These are phyloP conservation scores for Acer yangbiense DNA, from an alignment of 345 rosid species.

Conservation along the genomic window DNA sequence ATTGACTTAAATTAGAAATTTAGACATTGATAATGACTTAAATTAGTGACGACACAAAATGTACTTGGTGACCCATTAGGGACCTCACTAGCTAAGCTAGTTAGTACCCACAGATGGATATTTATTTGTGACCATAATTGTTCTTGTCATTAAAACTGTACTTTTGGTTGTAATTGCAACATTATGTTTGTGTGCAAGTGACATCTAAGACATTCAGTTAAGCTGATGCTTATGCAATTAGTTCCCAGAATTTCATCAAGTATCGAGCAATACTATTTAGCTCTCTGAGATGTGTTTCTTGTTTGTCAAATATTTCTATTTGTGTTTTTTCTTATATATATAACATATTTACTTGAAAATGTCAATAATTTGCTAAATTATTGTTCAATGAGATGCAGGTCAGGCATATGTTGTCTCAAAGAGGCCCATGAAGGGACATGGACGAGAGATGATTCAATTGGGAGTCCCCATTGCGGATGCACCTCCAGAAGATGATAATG, in stretches of 20 bases:
- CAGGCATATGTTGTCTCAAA: slow-evolving; percentile 66
- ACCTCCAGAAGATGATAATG: slow-evolving; percentile 68
- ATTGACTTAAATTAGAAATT: too few relatives aligned
- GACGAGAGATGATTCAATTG: slow-evolving; percentile 92
- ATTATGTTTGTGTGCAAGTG: neutral
- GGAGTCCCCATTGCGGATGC: slow-evolving; percentile 80
- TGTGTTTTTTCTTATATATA: neutral
- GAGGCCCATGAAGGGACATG: slow-evolving; percentile 88
- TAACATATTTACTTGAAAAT: slow-evolving; percentile 4
- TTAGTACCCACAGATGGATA: neutral
- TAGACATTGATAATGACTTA: neutral
- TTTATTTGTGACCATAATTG: neutral
- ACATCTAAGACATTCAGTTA: neutral
- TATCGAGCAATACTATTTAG: neutral
- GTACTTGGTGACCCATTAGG: neutral
- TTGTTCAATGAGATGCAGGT: slow-evolving; percentile 53
- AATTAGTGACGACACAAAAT: neutral
- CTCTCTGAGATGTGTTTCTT: neutral
- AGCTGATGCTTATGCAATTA: slow-evolving; percentile 1
- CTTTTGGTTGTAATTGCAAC: slow-evolving; percentile 2
- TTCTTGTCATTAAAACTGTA: neutral
- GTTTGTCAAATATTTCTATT: neutral
- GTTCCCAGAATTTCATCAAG: neutral
- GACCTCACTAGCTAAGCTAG: too few relatives aligned
- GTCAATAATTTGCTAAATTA: slow-evolving; percentile 13